A percentile compares a stretch with the other conserved stretches of the same genome.
These are phyloP conservation scores for Panaeolus cyanescens DNA, from an alignment of 768 basidiomycete species.

Conservation along the genomic window DNA sequence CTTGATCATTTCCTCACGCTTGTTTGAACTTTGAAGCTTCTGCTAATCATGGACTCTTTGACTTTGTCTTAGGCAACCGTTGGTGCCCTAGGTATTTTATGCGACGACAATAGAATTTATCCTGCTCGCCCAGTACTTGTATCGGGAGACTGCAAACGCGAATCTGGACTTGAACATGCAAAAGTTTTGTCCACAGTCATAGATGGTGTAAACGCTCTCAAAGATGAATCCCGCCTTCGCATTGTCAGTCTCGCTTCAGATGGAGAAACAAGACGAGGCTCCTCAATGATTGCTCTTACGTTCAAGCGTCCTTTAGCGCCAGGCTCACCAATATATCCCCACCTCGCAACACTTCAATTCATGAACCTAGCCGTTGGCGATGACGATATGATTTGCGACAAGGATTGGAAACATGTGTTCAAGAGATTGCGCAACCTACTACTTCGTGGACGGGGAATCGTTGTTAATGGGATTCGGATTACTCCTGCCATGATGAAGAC, in stretches of 20 bases:
- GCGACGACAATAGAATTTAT: conserved; percentile 24
- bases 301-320: conserved; percentile 9
- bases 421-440: conserved; percentile 25
- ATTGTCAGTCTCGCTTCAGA: conserved; percentile 24
- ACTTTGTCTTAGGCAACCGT: conserved; percentile 28
- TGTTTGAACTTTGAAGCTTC: conserved; percentile 1
- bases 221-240: conserved; percentile 15
- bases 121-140: conserved; percentile 23
- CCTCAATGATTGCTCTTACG: conserved; percentile 19
- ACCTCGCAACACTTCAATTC: conserved; percentile 17
- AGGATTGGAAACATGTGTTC: conserved; percentile 32
- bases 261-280: conserved; percentile 23
- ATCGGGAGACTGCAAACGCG: conserved; percentile 30
- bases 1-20: too few relatives aligned
- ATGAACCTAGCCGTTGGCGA: conserved; percentile 26
- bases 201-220: conserved; percentile 9
- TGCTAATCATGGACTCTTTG: neutral
- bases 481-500: conserved; percentile 19
- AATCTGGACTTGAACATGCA: conserved; percentile 23
- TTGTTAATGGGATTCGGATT: conserved; percentile 16
- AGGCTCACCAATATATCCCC: conserved; percentile 18
- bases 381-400: conserved; percentile 31
- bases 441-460: conserved; percentile 21
- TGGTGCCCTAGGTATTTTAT: conserved; percentile 26
- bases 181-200: conserved; percentile 13